phyloP scores from a whole-genome alignment of 2,329 filamentous ascomycete species.

The Thermothelomyces thermophilus region DNA sequence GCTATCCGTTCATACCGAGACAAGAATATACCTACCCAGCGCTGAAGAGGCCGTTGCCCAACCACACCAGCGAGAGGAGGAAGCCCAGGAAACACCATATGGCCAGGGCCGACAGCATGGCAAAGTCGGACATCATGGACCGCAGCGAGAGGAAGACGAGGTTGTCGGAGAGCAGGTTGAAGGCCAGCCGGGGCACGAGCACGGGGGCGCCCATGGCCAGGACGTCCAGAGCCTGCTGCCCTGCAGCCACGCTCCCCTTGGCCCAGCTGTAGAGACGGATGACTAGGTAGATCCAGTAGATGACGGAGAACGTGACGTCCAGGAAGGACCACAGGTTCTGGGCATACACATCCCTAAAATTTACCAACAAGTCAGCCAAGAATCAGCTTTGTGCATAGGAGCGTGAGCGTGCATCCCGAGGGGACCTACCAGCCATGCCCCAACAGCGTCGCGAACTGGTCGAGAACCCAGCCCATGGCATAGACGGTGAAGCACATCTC shows the following conservation, averaged over 20 bases:
- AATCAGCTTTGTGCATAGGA: constrained; percentile 27
- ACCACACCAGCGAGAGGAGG: constrained; percentile 71
- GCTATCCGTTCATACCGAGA: too few species aligned
- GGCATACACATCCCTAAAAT: constrained; percentile 67
- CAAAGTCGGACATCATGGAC: constrained; percentile 82
- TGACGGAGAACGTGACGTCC: constrained; percentile 68
- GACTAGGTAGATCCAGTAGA: constrained; percentile 63
- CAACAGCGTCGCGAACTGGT: constrained; percentile 69
- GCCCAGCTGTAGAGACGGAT: constrained; percentile 61
- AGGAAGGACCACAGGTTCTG: constrained; percentile 87
- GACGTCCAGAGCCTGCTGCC: constrained; percentile 67
- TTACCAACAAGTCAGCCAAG: background rate
- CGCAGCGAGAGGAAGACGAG: constrained; percentile 74
- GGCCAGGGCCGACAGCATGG: constrained; percentile 66
- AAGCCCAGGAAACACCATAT: constrained; percentile 83
- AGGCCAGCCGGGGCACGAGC: constrained; percentile 70
- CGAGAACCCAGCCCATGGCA: constrained; percentile 69
- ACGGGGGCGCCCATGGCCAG: constrained; percentile 74
- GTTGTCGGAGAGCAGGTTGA: constrained; percentile 77
- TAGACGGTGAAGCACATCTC: constrained; percentile 68
- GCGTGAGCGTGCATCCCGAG: background rate
- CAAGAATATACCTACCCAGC: constrained; percentile 40
- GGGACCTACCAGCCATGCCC: constrained; percentile 58
- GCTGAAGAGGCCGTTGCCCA: constrained; percentile 57
- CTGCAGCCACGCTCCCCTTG: constrained; percentile 40